Evolutionary conservation across 179 eudicot genomes (phyloP).

Genomic region (Beta corolliflora): DNA sequence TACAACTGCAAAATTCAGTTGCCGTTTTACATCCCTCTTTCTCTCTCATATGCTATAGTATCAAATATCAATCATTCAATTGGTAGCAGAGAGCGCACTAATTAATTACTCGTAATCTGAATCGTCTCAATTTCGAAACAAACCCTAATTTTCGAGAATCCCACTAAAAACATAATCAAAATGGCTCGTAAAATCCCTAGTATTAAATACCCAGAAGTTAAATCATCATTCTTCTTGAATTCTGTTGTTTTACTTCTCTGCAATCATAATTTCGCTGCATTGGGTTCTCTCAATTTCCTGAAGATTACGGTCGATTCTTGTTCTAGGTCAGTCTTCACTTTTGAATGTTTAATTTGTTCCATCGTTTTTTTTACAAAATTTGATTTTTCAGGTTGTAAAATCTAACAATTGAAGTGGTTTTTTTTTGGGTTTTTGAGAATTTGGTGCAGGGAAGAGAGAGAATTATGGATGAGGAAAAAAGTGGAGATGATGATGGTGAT

Average conservation of each 20-base stretch:
- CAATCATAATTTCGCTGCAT: not conserved
- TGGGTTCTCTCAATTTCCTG: not conserved
- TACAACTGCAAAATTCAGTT: not conserved
- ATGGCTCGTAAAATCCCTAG: not conserved
- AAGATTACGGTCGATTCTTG: not conserved
- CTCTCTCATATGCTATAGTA: no score
- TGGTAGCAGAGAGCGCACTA: not conserved
- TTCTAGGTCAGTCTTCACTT: not conserved
- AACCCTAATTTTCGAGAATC: not conserved
- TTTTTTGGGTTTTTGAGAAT: slow-evolving; percentile 6
- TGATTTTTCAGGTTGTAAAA: not conserved
- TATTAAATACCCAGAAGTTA: not conserved
- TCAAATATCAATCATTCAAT: not conserved
- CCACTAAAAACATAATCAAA: not conserved
- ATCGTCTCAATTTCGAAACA: slow-evolving; percentile 7
- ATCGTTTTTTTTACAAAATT: not conserved
- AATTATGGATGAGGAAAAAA: not conserved
- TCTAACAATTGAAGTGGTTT: not conserved
- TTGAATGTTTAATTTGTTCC: no score
- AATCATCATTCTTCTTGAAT: not conserved
- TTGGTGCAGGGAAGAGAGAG: not conserved
- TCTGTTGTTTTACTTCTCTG: not conserved
- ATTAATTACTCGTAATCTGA: slow-evolving; percentile 14
- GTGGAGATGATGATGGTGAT: slow-evolving; percentile 7
- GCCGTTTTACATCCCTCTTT: slow-evolving; percentile 4